Percentiles rank a stretch among this genome's conserved stretches.
Conservation (phyloP, 139 green algal species). For the Volvox reticuliferus region DNA sequence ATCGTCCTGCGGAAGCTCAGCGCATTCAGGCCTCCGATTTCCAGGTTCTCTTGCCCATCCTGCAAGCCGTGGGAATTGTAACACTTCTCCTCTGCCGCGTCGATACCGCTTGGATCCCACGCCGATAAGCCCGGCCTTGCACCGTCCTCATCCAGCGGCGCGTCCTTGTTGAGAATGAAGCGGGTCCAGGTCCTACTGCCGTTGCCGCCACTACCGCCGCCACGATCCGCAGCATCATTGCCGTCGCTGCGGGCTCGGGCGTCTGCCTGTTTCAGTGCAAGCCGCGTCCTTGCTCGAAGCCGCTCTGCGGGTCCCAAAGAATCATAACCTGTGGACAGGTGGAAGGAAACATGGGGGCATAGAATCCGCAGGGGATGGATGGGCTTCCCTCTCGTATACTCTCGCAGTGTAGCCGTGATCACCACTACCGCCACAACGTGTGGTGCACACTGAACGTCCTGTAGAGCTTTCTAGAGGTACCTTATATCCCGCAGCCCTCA, state of each 20-base stretch:
- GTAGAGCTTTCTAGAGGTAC: too few relatives aligned
- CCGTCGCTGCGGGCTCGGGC: background rate
- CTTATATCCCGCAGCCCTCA: background rate
- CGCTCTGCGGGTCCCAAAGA: slow-evolving; percentile 11
- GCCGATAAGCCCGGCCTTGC: background rate
- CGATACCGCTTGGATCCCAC: background rate
- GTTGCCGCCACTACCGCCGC: background rate
- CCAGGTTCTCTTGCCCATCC: background rate
- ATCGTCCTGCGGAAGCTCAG: slow-evolving; percentile 5
- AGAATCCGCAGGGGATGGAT: too few relatives aligned
- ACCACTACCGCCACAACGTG: too few relatives aligned
- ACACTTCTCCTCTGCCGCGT: background rate
- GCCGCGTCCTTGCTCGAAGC: slow-evolving; percentile 36
- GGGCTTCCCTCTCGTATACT: too few relatives aligned
- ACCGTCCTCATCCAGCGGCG: slow-evolving; percentile 11
- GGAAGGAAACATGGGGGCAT: too few relatives aligned
- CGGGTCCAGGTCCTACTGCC: slow-evolving; percentile 1
- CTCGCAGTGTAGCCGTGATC: too few relatives aligned
- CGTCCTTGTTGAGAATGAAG: slow-evolving; percentile 33
- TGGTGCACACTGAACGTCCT: too few relatives aligned
- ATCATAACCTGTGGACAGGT: slow-evolving; percentile 8
- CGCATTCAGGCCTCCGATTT: background rate
- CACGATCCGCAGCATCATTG: background rate
- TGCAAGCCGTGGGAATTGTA: slow-evolving; percentile 39
- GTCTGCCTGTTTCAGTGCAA: slow-evolving; percentile 35